A percentile compares a stretch with the other conserved stretches of the same genome.
Evolutionary conservation across 75 land plant species (phyloP).

Genomic region (Cunninghamia lanceolata): DNA sequence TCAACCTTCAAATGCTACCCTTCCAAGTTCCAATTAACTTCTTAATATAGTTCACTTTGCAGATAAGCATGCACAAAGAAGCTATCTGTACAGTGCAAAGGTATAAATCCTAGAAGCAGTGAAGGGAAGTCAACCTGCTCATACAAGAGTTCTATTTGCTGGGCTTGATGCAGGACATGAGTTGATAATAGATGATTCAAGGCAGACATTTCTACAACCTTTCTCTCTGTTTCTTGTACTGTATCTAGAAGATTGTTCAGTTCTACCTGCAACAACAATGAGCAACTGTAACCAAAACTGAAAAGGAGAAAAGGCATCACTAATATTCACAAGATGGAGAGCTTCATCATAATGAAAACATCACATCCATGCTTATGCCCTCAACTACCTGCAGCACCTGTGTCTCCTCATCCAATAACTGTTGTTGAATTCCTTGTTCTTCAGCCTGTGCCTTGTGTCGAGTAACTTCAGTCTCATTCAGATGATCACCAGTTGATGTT

Average conservation of each 20-base stretch:
- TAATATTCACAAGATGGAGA: not conserved
- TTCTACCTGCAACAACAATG: conserved; percentile 55
- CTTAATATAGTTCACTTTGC: not conserved
- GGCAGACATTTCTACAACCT: conserved; percentile 95
- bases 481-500: conserved; percentile 13
- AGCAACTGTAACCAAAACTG: not conserved
- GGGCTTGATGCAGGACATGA: conserved; percentile 89
- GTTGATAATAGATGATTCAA: conserved; percentile 92
- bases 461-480: conserved; percentile 11
- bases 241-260: conserved; percentile 68
- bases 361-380: not conserved
- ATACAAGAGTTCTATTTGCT: conserved; percentile 81
- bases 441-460: conserved; percentile 24
- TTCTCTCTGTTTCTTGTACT: conserved; percentile 88
- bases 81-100: not conserved
- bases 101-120: not conserved
- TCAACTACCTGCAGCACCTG: conserved; percentile 83
- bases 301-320: not conserved
- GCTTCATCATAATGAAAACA: not conserved
- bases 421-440: conserved; percentile 48
- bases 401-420: conserved; percentile 87
- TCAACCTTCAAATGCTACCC: not conserved
- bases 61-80: not conserved
- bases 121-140: conserved; percentile 48
- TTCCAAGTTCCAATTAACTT: not conserved